Percentiles rank a stretch among this genome's conserved stretches.
phyloP scores from a whole-genome alignment of 192 early-diverging fungal genomes.

The Coemansia sp. region DNA sequence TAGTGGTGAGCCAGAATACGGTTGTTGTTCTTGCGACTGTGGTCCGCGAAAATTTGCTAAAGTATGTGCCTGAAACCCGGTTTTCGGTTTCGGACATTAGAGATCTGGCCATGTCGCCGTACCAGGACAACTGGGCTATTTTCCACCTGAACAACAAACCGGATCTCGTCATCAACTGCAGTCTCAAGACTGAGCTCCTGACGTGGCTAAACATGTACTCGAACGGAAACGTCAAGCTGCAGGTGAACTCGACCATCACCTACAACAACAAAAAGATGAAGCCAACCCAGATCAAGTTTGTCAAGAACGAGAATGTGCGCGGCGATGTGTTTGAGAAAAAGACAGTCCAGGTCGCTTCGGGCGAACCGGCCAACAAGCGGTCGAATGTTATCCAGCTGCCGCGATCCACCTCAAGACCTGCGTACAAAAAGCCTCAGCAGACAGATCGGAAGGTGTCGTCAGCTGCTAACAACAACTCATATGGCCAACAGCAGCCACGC shows the following conservation, averaged over 20 bases:
- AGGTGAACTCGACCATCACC: constrained; percentile 60
- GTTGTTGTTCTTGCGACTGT: constrained; percentile 64
- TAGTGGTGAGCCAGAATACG: constrained; percentile 67
- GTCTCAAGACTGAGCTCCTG: constrained; percentile 74
- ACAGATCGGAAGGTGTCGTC: background rate
- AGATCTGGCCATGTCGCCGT: constrained; percentile 65
- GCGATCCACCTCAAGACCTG: background rate
- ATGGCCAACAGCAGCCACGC: constrained; percentile 6
- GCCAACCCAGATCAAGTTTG: constrained; percentile 69
- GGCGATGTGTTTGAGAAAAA: constrained; percentile 67
- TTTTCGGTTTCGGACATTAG: constrained; percentile 59
- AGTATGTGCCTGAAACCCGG: constrained; percentile 57
- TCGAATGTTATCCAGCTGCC: constrained; percentile 4
- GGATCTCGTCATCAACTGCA: constrained; percentile 65
- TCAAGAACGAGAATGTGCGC: constrained; percentile 63
- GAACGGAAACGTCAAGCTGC: constrained; percentile 59
- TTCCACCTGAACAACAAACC: constrained; percentile 59
- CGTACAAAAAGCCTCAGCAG: constrained; percentile 8
- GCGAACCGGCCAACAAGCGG: constrained; percentile 61
- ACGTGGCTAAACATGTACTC: constrained; percentile 62
- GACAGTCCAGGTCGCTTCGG: constrained; percentile 61
- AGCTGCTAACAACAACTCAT: constrained; percentile 1
- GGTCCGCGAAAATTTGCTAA: constrained; percentile 55
- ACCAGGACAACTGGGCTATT: constrained; percentile 74
- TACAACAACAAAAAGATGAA: constrained; percentile 76